Conservation (phyloP, 2,329 filamentous ascomycete genomes). For the Penicillium aurantiogriseum region DNA sequence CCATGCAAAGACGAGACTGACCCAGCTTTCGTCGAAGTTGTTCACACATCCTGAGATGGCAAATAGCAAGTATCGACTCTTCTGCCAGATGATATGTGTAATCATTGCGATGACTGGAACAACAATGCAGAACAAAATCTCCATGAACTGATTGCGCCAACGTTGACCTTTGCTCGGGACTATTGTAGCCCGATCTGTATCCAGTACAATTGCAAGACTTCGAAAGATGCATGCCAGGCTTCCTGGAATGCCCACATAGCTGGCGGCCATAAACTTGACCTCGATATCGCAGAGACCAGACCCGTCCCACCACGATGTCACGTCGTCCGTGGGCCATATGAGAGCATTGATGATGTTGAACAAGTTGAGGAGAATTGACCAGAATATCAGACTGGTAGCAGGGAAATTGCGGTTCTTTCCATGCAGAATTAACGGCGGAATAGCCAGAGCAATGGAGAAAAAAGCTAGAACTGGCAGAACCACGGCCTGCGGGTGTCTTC, state of each 20-base stretch:
- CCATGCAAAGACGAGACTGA: slow-evolving; percentile 52
- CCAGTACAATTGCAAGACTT: slow-evolving; percentile 59
- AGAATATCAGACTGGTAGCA: slow-evolving; percentile 56
- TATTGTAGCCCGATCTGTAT: slow-evolving; percentile 56
- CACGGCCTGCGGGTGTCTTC: slow-evolving; percentile 35
- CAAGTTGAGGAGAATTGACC: slow-evolving; percentile 57
- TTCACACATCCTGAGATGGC: slow-evolving; percentile 60
- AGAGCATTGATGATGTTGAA: slow-evolving; percentile 61
- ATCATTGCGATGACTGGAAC: slow-evolving; percentile 56
- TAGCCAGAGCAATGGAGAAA: slow-evolving; percentile 52
- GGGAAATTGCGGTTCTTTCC: slow-evolving; percentile 60
- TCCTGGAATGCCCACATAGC: slow-evolving; percentile 53
- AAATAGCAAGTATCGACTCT: slow-evolving; percentile 57
- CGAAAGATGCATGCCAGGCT: slow-evolving; percentile 59
- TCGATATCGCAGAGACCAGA: slow-evolving; percentile 64
- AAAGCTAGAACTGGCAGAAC: slow-evolving; percentile 51
- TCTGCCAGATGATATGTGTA: slow-evolving; percentile 60
- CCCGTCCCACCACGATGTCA: slow-evolving; percentile 57
- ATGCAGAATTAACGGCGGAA: slow-evolving; percentile 61
- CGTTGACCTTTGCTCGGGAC: slow-evolving; percentile 51
- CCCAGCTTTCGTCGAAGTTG: slow-evolving; percentile 57
- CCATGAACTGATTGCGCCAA: slow-evolving; percentile 48
- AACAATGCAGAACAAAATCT: slow-evolving; percentile 56
- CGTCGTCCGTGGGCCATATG: slow-evolving; percentile 62
- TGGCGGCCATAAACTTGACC: slow-evolving; percentile 56